Evolutionary conservation across 805 yeast species (phyloP), one percentile per base, ranked within the genome.

Genomic region (Cyberlindnera subsufficiens): DNA sequence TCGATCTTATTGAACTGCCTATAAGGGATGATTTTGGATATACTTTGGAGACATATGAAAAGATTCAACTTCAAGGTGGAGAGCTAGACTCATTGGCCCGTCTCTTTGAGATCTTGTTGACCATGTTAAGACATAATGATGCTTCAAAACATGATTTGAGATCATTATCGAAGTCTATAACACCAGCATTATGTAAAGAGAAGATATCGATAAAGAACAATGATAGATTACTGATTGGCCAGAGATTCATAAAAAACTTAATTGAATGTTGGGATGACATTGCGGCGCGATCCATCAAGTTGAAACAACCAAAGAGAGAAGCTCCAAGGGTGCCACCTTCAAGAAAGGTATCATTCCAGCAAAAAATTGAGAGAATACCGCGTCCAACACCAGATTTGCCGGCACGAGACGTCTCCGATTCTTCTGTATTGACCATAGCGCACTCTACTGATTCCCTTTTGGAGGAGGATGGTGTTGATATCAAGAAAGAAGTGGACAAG

Each of bases 121-220:
- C 65, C 13, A 63, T 78, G 11, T 55, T 75, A n/a, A 46, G 55
- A 4, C 61, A 66, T 35, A 27, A 53, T 2, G 56, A 59, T 3
- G 46, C 48, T 1, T 76, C 85, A 18, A 69, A 64, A 47, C 82
- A 75, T 50, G 62, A 51, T 19, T 15, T 50, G 8, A 56, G 49
- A 38, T 49, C 58, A 3, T n/a, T 58, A 2, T 35, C 54, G 2
- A 59, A 53, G 40, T 42, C 59, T 0, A 38, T 56, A 3, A 51
- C 58, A 13, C 77, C 81, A 16, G 71, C 82, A 13, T 51, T 84
- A 29, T 72, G 82, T 43, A 82, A 82, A 35, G 75, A 75, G 50
- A 63, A 62, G 30, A 54, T 67, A 3, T 66, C 72, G 4, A 52
- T 65, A 19, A 59, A 59, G 42, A 72, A 69, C 45, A 68, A 70